phyloP scores from a whole-genome alignment of 169 alveolate species.

The Ichthyophthirius multifiliis region DNA sequence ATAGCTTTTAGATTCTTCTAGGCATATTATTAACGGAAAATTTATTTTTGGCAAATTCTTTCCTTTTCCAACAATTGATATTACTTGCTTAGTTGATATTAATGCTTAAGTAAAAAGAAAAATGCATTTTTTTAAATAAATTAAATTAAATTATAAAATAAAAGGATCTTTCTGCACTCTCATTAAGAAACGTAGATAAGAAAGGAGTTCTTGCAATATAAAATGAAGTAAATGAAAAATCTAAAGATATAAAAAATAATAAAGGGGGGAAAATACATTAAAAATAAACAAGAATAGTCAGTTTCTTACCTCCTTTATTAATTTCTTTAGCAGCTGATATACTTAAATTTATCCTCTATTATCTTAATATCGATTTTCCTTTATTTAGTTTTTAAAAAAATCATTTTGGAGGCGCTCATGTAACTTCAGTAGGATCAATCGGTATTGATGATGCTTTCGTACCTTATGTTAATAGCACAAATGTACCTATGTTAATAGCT shows the following conservation, averaged over 20 bases:
- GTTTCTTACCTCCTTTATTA: conserved; percentile 26
- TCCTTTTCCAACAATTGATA: conserved; percentile 17
- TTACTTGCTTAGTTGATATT: conserved; percentile 26
- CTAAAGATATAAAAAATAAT: neutral
- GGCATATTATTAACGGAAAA: conserved; percentile 19
- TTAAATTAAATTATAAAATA: too few relatives aligned
- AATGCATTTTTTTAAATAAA: too few relatives aligned
- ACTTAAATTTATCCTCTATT: conserved; percentile 1
- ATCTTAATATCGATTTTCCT: conserved; percentile 10
- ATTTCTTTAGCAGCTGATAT: conserved; percentile 1
- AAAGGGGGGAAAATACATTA: conserved; percentile 33
- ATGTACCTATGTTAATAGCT: conserved; percentile 18
- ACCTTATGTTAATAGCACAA: conserved; percentile 18
- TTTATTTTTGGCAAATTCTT: conserved; percentile 30
- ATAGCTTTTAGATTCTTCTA: neutral
- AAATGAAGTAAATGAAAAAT: conserved; percentile 11
- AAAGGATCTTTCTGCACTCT: conserved; percentile 29
- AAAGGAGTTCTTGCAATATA: conserved; percentile 2
- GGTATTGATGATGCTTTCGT: conserved; percentile 32
- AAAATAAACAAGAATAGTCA: conserved; percentile 10
- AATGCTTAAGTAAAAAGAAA: too few relatives aligned
- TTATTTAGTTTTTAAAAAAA: conserved; percentile 13
- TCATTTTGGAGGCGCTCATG: conserved; percentile 28
- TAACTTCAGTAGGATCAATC: conserved; percentile 28
- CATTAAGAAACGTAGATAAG: conserved; percentile 20